Evolutionary conservation across 805 yeast species (phyloP), one percentile per base, ranked within the genome.

Genomic region (Metschnikowia gelsemii): DNA sequence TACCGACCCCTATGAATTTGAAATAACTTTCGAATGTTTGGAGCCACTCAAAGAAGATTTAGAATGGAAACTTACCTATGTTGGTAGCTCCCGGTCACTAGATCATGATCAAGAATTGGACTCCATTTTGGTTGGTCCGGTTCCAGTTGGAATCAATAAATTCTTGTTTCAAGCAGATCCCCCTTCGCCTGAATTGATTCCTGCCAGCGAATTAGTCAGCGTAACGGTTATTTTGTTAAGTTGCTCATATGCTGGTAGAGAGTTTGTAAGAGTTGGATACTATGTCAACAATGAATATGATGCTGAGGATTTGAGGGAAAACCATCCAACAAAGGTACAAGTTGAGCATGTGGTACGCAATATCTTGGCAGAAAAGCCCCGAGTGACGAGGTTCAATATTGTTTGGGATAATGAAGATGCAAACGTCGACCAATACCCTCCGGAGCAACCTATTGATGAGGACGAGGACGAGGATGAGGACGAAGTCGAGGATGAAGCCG

Each of bases 31-130:
- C 58, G 99, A 93, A 64, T 93, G 99, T 63, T 69, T 91, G 34
- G 99, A 93, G 63, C 89, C 96, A 1, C 70, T 93, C 51, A 87
- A 80, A 55, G 89, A 85, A 56, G 99, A 93, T 62, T 72, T 93
- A 43, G 99, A 93, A 63, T 93, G 99, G 99, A 93, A 93, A 62
- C 71, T 93, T 43, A 91, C 96, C 1, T 93, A 93, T 54, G 99
- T 93, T 29, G 99, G 99, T 1, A 87, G 96, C 4, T 90, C 97
- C 1, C 77, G 95, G 35, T 88, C 97, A 27, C 66, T 88, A 38
- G 97, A 93, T 50, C 97, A 93, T 55, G 99, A 93, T 62, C 99
- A 93, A 64, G 97, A 90, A 61, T 71, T 93, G 41, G 99, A 93
- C 59, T 89, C 97, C 1, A 81, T 93, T 27, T 68, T 93, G n/a